Evolutionary conservation across 768 basidiomycete species (phyloP).

Genomic region (Termitomyces titanicus): DNA sequence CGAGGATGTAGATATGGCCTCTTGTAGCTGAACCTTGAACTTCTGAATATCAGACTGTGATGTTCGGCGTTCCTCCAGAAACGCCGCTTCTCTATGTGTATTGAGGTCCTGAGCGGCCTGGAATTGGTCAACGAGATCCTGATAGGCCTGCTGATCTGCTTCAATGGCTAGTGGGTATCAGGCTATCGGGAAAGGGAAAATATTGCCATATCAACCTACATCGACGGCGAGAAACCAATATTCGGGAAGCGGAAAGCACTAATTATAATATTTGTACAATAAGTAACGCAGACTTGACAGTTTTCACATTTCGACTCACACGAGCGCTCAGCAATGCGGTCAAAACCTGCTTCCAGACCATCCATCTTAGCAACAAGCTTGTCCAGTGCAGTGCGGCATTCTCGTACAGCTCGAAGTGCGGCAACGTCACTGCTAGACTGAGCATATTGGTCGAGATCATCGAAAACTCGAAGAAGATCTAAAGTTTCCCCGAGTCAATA

Average conservation of each 20-base stretch:
- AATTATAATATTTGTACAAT: too few species aligned
- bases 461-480: conserved; percentile 62
- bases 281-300: not conserved
- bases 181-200: conserved; percentile 3
- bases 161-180: conserved; percentile 50
- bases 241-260: conserved; percentile 77
- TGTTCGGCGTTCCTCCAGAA: conserved; percentile 54
- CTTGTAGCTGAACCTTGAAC: conserved; percentile 43
- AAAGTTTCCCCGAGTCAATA: conserved; percentile 13
- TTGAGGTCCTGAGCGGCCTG: conserved; percentile 55
- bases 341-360: conserved; percentile 73
- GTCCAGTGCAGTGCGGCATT: conserved; percentile 60
- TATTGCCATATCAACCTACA: conserved; percentile 43
- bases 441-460: conserved; percentile 61
- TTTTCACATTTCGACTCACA: conserved; percentile 41
- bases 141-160: conserved; percentile 71
- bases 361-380: conserved; percentile 79
- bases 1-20: conserved; percentile 31
- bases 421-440: conserved; percentile 39
- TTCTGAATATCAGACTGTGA: conserved; percentile 55
- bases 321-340: conserved; percentile 81
- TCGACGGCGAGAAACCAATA: conserved; percentile 65
- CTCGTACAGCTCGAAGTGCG: conserved; percentile 53
- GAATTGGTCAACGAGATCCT: conserved; percentile 69
- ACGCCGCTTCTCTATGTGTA: conserved; percentile 48